Evolutionary conservation across 2,329 filamentous ascomycete species (phyloP), one percentile per base, ranked within the genome.

Genomic region (Fusarium sp.): DNA sequence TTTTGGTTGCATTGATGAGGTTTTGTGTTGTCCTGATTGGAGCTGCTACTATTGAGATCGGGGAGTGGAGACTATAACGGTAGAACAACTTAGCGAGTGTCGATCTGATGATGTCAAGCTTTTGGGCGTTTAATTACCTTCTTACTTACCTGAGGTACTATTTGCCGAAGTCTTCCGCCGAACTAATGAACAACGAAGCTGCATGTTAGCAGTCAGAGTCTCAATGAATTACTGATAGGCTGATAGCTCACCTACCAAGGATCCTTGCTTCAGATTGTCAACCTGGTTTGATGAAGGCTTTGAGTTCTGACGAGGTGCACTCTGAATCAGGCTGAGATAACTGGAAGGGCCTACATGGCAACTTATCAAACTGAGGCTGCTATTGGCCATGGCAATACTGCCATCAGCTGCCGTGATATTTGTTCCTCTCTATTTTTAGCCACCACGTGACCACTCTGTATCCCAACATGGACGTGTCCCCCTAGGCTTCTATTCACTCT

Each of bases 21-120:
- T 16, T 10, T 29, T 33, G 7, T 41, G 27, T 15, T 31, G 37
- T n/a, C 8, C 33, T 67, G 56, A 70, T 70, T 71, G 63, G 63
- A 46, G 69, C 38, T 54, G 52, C 39, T 29, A 8, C 38, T 46
- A 33, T 56, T 33, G 35, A 41, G 54, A 64, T 57, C 48, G 49
- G 14, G 38, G 38, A 45, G 68, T 63, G 63, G 57, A 37, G 63
- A 23, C 38, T 19, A 21, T 9, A 29, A 37, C 39, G 19, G 27
- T 4, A 41, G 19, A 61, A 11, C 3, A 16, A 33, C 5, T 37
- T 42, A 58, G 31, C 25, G 10, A 42, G 4, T 51, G 37, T 33
- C 19, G 12, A 62, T 31, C 23, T 27, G 33, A 52, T 25, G 31
- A 52, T 52, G 7, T 37, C n/a, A 37, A 7, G 3, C 1, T 52